These are phyloP conservation scores for Calonectria hongkongensis DNA, from an alignment of 2,329 filamentous ascomycete species.

Conservation along the genomic window DNA sequence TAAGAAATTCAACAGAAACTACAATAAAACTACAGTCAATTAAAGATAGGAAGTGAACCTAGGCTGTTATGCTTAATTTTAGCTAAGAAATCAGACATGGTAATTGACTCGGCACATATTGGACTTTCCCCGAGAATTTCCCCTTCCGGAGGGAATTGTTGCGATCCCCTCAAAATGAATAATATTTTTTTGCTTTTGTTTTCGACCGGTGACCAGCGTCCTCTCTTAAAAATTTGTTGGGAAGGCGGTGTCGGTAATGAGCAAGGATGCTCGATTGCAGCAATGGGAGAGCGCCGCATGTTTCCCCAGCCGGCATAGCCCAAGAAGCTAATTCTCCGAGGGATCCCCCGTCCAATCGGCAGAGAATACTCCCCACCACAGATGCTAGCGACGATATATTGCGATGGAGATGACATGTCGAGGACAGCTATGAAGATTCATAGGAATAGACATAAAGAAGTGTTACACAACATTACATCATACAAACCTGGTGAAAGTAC, in stretches of 20 bases:
- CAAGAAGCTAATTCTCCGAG: not conserved
- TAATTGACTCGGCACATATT: too few species aligned
- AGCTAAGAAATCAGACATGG: too few species aligned
- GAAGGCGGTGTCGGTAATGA: not conserved
- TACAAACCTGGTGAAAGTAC: too few species aligned
- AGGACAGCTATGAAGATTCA: not conserved
- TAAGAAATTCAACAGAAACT: too few species aligned
- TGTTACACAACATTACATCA: too few species aligned
- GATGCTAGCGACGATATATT: not conserved
- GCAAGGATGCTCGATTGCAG: not conserved
- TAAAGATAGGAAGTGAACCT: too few species aligned
- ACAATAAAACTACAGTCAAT: too few species aligned
- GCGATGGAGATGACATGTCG: not conserved
- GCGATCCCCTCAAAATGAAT: not conserved
- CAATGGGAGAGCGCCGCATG: not conserved
- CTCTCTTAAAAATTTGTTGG: too few species aligned
- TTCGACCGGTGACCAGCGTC: not conserved
- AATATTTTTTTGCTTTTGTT: not conserved
- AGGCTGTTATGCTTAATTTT: too few species aligned
- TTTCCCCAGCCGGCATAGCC: constrained; percentile 10
- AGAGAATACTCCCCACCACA: not conserved
- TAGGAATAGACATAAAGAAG: too few species aligned
- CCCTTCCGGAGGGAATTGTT: not conserved
- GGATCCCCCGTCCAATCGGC: not conserved
- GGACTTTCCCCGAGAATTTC: too few species aligned